Evolutionary conservation across 1,139 yeast species (phyloP).

Genomic region (Yamadazyma diospyri): DNA sequence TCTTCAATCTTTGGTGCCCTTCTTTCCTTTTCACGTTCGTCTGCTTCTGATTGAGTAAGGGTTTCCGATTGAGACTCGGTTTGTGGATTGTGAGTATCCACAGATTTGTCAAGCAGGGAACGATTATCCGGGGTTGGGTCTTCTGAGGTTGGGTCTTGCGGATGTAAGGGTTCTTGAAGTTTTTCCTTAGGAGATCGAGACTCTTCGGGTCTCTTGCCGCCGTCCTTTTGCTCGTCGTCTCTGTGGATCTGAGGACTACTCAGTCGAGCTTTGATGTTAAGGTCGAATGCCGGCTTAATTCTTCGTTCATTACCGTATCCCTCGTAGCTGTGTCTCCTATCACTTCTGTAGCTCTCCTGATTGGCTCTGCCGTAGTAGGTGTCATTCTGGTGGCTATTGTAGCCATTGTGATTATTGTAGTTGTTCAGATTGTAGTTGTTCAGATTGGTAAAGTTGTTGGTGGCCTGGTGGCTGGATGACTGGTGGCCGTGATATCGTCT

Average conservation of each 20-base stretch:
- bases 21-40: slow-evolving; percentile 1
- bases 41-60: neutral
- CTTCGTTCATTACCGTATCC: slow-evolving; percentile 7
- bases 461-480: neutral
- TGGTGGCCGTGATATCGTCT: slow-evolving; percentile 2
- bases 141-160: too few relatives aligned
- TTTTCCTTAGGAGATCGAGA: neutral
- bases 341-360: neutral
- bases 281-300: slow-evolving; percentile 16
- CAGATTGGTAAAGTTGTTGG: too few relatives aligned
- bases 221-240: too few relatives aligned
- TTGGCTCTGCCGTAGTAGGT: slow-evolving; percentile 5
- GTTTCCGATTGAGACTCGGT: neutral
- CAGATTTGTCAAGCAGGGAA: too few relatives aligned
- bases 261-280: slow-evolving; percentile 12
- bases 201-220: too few relatives aligned
- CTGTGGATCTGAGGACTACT: slow-evolving; percentile 6
- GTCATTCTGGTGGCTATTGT: slow-evolving; percentile 1
- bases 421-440: neutral
- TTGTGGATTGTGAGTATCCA: neutral
- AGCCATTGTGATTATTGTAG: neutral
- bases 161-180: too few relatives aligned
- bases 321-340: slow-evolving; percentile 6
- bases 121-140: too few relatives aligned
- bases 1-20: slow-evolving; percentile 5